phyloP scores from a whole-genome alignment of 108 stramenopile species.

The Fragilaria crotonensis region DNA sequence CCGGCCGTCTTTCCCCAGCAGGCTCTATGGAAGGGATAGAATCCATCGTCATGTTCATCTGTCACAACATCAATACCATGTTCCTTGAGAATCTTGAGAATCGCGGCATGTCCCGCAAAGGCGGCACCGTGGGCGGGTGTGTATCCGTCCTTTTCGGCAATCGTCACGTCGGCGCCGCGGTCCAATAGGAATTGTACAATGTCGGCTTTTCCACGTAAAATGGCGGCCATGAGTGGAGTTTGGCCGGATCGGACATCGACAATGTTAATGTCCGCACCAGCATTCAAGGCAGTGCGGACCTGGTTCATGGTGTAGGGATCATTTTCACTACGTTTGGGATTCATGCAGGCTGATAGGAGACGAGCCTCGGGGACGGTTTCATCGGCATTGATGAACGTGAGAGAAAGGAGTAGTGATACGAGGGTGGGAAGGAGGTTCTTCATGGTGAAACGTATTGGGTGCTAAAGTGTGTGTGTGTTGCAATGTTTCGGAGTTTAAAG shows the following conservation, averaged over 20 bases:
- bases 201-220: constrained; percentile 20
- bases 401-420: too few relatives aligned
- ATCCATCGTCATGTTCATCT: constrained; percentile 32
- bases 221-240: constrained; percentile 31
- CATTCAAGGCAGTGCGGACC: neutral
- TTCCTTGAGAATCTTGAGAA: constrained; percentile 22
- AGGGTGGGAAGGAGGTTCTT: too few relatives aligned
- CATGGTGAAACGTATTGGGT: too few relatives aligned
- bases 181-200: constrained; percentile 26
- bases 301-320: neutral
- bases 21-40: constrained; percentile 25
- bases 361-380: neutral
- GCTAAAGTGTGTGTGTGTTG: too few relatives aligned
- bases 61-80: constrained; percentile 13
- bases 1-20: constrained; percentile 28
- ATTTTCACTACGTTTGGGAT: neutral
- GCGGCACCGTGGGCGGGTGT: constrained; percentile 42
- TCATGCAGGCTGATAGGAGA: neutral
- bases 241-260: constrained; percentile 28
- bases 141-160: constrained; percentile 40
- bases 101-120: constrained; percentile 34
- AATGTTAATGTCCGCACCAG: constrained; percentile 22
- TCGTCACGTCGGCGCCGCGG: constrained; percentile 24
- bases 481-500: too few relatives aligned
- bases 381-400: too few relatives aligned